These are phyloP conservation scores for Acidomyces sp. DNA, from an alignment of 495 filamentous ascomycete species.

Conservation along the genomic window DNA sequence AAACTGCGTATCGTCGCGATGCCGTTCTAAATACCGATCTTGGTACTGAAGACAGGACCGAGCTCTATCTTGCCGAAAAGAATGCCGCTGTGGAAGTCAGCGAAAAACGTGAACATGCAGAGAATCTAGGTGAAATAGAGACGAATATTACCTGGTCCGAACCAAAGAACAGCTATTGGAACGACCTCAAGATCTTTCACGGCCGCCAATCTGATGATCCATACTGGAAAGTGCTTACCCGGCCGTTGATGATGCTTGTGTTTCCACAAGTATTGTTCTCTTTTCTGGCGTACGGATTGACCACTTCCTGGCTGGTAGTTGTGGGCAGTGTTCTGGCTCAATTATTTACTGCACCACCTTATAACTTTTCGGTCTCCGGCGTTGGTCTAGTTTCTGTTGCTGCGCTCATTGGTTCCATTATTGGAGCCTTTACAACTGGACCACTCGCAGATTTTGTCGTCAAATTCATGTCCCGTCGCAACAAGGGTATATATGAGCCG, in stretches of 20 bases:
- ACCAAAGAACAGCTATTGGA: conserved; percentile 23
- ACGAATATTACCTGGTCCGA: conserved; percentile 8
- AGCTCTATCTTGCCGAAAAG: conserved; percentile 9
- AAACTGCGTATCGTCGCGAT: conserved; percentile 37
- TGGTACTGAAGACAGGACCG: conserved; percentile 9
- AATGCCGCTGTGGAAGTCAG: not conserved
- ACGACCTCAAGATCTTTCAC: conserved; percentile 25
- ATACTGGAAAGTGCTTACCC: conserved; percentile 37
- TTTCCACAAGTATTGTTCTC: conserved; percentile 43
- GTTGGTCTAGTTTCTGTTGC: conserved; percentile 38
- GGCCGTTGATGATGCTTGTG: conserved; percentile 38
- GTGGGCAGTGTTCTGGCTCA: conserved; percentile 38
- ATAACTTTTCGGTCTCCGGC: conserved; percentile 39
- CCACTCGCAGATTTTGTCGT: conserved; percentile 40
- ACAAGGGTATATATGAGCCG: conserved; percentile 40
- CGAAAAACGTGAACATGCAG: conserved; percentile 4
- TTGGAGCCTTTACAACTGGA: conserved; percentile 37
- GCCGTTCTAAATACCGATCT: conserved; percentile 15
- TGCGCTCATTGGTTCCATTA: conserved; percentile 36
- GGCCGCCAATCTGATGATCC: conserved; percentile 34
- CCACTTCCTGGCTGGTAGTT: conserved; percentile 40
- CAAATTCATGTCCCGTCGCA: conserved; percentile 34
- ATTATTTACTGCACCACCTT: conserved; percentile 38
- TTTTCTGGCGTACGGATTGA: conserved; percentile 39
- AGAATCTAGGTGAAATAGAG: conserved; percentile 3